These are phyloP conservation scores for Talaromyces sp. DNA, from an alignment of 2,329 filamentous ascomycete genomes.

Conservation along the genomic window DNA sequence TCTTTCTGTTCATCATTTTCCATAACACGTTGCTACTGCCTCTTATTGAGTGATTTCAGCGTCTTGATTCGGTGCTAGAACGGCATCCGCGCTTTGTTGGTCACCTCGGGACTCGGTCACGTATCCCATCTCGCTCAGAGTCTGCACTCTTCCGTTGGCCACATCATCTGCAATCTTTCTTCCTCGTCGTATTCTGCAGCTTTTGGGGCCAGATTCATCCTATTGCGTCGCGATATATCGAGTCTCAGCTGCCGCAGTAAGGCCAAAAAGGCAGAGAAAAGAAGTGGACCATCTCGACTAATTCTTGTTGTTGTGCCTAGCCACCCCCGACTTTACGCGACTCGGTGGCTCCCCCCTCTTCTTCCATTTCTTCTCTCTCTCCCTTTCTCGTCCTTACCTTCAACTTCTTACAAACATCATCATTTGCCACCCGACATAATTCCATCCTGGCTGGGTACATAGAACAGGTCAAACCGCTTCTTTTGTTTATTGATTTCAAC, in stretches of 20 bases:
- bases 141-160: not conserved
- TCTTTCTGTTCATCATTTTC: conserved; percentile 5
- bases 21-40: not conserved
- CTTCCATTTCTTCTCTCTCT: conserved; percentile 16
- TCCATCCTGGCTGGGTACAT: not conserved
- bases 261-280: not conserved
- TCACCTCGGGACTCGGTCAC: not conserved
- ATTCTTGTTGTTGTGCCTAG: not conserved
- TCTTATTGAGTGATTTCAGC: not conserved
- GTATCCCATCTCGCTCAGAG: not conserved
- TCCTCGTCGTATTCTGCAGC: not conserved
- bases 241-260: not conserved
- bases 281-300: conserved; percentile 4
- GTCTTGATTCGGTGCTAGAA: not conserved
- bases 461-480: not conserved
- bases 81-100: not conserved
- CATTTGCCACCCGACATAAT: not conserved
- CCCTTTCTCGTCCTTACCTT: conserved; percentile 12
- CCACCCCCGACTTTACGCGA: conserved; percentile 15
- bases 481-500: conserved; percentile 2
- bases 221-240: not conserved
- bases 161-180: not conserved
- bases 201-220: not conserved
- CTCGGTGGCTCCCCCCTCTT: conserved; percentile 19
- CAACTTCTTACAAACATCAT: not conserved